Percentiles rank a stretch among this genome's conserved stretches.
phyloP scores from a whole-genome alignment of 2,329 filamentous ascomycete species.

The Cercospora zeae-maydis region DNA sequence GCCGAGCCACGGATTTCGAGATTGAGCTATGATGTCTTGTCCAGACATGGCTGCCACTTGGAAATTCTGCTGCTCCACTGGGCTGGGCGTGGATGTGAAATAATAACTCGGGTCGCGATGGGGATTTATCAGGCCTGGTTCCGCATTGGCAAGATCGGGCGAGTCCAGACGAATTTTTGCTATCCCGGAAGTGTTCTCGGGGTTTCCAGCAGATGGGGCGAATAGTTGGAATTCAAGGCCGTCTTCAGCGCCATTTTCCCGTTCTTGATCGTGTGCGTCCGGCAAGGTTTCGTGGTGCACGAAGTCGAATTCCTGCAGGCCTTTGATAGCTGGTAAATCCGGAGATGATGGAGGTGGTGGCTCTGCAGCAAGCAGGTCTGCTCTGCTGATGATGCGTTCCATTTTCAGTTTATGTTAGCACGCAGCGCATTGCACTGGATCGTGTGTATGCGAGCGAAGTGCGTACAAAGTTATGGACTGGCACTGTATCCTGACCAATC shows the following conservation, averaged over 20 bases:
- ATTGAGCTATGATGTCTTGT: conserved; percentile 15
- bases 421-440: no score
- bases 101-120: conserved; percentile 21
- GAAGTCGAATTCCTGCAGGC: conserved; percentile 20
- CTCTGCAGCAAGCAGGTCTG: conserved; percentile 20
- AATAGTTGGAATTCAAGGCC: conserved; percentile 25
- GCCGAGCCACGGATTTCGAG: conserved; percentile 20
- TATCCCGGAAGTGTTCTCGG: neutral
- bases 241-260: conserved; percentile 9
- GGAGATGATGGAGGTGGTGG: conserved; percentile 15
- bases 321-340: conserved; percentile 5
- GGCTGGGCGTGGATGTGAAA: conserved; percentile 11
- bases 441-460: no score
- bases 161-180: conserved; percentile 27
- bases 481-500: neutral
- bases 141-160: conserved; percentile 15
- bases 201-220: conserved; percentile 13
- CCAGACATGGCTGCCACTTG: conserved; percentile 20
- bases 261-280: neutral
- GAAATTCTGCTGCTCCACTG: conserved; percentile 12
- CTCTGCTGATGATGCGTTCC: conserved; percentile 23
- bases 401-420: conserved; percentile 1
- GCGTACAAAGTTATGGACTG: neutral
- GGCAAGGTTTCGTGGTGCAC: conserved; percentile 12
- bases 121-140: conserved; percentile 21